These are phyloP conservation scores for Heritiera littoralis DNA, from an alignment of 345 rosid species.

Conservation along the genomic window DNA sequence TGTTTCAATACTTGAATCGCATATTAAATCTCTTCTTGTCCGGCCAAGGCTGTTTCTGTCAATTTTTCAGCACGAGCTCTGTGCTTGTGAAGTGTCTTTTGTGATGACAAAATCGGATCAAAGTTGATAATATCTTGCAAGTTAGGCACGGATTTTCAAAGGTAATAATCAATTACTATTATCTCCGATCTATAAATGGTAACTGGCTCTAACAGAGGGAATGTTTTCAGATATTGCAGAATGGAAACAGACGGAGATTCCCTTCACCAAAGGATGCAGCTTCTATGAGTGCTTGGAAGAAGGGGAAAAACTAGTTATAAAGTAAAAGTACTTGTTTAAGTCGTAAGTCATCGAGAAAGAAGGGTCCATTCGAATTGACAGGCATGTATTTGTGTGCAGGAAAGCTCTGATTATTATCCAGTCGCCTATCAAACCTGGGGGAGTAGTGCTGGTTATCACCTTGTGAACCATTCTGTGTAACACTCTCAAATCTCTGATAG, in stretches of 20 bases:
- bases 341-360: background rate
- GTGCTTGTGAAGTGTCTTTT: no score
- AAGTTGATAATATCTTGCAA: no score
- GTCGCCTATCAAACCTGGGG: slow-evolving; percentile 85
- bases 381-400: slow-evolving; percentile 40
- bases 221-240: slow-evolving; percentile 41
- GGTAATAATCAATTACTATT: slow-evolving; percentile 37
- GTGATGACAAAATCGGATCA: no score
- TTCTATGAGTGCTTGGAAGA: slow-evolving; percentile 59
- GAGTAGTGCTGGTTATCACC: slow-evolving; percentile 59
- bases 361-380: background rate
- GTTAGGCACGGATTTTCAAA: no score
- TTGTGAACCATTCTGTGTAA: background rate
- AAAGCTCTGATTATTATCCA: slow-evolving; percentile 59
- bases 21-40: slow-evolving; percentile 12
- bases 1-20: background rate
- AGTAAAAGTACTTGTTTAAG: background rate
- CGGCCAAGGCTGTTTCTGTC: slow-evolving; percentile 32
- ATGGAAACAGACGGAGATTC: slow-evolving; percentile 66
- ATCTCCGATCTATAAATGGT: background rate
- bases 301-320: slow-evolving; percentile 44
- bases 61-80: slow-evolving; percentile 34
- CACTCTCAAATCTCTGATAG: background rate
- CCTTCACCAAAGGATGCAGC: slow-evolving; percentile 83
- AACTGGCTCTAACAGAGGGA: background rate